A percentile compares a stretch with the other conserved stretches of the same genome.
phyloP scores from a whole-genome alignment of 2,329 filamentous ascomycete species.

The Arthrobotrys conoides region DNA sequence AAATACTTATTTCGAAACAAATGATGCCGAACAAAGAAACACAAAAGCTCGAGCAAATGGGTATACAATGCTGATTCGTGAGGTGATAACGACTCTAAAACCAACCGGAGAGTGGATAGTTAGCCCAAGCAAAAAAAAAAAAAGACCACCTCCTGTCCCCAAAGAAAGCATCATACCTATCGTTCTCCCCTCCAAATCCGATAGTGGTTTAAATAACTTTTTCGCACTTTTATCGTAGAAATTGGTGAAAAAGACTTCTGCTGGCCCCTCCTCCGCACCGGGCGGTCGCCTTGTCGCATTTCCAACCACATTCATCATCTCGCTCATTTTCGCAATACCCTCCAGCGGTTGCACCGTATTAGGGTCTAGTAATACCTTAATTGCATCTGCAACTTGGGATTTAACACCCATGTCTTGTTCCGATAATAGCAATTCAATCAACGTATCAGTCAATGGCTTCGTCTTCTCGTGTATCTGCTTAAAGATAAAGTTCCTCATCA shows the following conservation, averaged over 20 bases:
- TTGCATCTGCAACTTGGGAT: slow-evolving; percentile 92
- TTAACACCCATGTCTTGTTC: slow-evolving; percentile 96
- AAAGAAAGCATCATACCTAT: slow-evolving; percentile 68
- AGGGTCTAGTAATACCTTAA: slow-evolving; percentile 91
- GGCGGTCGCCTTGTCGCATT: slow-evolving; percentile 50
- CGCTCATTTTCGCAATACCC: slow-evolving; percentile 72
- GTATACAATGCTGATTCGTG: slow-evolving; percentile 91
- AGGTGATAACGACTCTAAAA: slow-evolving; percentile 77
- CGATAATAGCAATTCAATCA: slow-evolving; percentile 90
- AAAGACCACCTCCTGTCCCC: neutral
- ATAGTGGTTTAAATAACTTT: slow-evolving; percentile 87
- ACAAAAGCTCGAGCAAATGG: slow-evolving; percentile 91
- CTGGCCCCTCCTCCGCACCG: slow-evolving; percentile 72
- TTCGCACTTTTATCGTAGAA: slow-evolving; percentile 92
- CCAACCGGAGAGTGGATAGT: slow-evolving; percentile 39
- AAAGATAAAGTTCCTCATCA: slow-evolving; percentile 94
- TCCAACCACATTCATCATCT: slow-evolving; percentile 62
- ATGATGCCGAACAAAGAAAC: slow-evolving; percentile 93
- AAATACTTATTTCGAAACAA: slow-evolving; percentile 88
- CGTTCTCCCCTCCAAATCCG: slow-evolving; percentile 79
- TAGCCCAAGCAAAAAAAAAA: neutral
- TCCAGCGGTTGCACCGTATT: slow-evolving; percentile 75
- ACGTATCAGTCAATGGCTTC: slow-evolving; percentile 86
- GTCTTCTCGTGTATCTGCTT: slow-evolving; percentile 90
- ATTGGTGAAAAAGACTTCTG: slow-evolving; percentile 85